Base-by-base conservation (phyloP, 176 grass and related monocot species). In the Bolboschoenus planiculmis region DNA sequence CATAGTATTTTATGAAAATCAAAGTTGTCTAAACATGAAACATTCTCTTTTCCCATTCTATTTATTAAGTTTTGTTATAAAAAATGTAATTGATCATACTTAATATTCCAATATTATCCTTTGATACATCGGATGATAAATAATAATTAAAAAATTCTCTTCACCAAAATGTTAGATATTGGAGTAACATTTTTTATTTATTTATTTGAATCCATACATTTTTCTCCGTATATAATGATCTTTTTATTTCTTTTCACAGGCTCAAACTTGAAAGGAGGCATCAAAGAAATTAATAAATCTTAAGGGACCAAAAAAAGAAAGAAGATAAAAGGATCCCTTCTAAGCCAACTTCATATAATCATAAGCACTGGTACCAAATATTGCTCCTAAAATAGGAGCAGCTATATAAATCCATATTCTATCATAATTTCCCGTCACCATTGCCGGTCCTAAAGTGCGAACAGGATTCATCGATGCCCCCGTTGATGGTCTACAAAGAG, bases 381-480 rank as follows among this genome's bases (percentile, higher is more conserved):
- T 80, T 66, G 80, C 88, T 42, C 81, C 88, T 10, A 89, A 66
- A 30, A 83, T 83, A 8, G 91, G 91, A 53, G 88, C 88, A 60
- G 70, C 39, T 10, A 89, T 81, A 67, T 90, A 88, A 18, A 91
- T 8, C 91, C 89, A 91, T 35, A 94, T 85, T 57, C 86, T 84
- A 31, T 85, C 88, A 54, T 91, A 91, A 0, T 67, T 87, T 47
- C 86, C 86, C 1, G 84, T 82, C 42, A 85, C 89, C 34, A 94
- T 79, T 18, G 91, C 91, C 2, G 88, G 79, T 34, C 86, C 89
- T 3, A 91, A 75, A 40, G 92, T 91, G 23, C 92, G 86, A 10
- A 84, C 86, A 21, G 88, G 89, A 63, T 94, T 91, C 92, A 94
- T 91, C 31, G 89, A 91, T 13, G 86, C 81, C 39, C 89, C 89